phyloP scores from a whole-genome alignment of 2,329 filamentous ascomycete genomes.

The Alternaria triticimaculans region DNA sequence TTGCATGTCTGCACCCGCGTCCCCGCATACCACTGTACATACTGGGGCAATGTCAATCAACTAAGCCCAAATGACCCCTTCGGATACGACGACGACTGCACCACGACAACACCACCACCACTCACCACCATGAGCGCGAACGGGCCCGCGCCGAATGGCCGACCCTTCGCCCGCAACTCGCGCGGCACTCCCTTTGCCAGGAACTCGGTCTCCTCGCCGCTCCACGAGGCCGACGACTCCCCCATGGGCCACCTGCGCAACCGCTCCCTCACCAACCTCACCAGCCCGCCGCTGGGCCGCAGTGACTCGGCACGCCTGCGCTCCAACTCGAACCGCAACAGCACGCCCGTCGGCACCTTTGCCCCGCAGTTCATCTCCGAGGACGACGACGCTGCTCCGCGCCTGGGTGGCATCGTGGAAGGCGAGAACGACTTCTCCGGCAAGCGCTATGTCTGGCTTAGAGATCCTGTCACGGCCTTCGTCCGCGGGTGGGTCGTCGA shows the following conservation, averaged over 20 bases:
- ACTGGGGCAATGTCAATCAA: constrained; percentile 26
- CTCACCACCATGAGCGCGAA: constrained; percentile 59
- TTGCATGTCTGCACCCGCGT: constrained; percentile 1
- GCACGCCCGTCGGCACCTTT: constrained; percentile 79
- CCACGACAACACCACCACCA: constrained; percentile 23
- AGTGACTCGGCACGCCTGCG: constrained; percentile 50
- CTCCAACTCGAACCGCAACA: constrained; percentile 70
- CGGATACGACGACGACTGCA: constrained; percentile 22
- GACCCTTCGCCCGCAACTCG: constrained; percentile 65
- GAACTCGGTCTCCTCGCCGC: constrained; percentile 68
- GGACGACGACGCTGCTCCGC: constrained; percentile 67
- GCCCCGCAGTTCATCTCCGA: constrained; percentile 94
- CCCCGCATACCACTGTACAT: constrained; percentile 9
- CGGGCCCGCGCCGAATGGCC: constrained; percentile 65
- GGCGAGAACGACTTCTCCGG: constrained; percentile 99
- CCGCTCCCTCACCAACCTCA: constrained; percentile 67
- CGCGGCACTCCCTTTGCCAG: constrained; percentile 82
- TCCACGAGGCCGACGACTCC: constrained; percentile 50
- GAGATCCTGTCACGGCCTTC: constrained; percentile 85
- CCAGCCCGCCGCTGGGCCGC: constrained; percentile 38
- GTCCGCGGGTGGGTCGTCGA: constrained; percentile 91
- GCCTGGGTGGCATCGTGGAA: constrained; percentile 74
- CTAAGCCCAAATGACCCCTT: neutral
- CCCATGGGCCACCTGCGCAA: constrained; percentile 67
- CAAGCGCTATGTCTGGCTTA: constrained; percentile 97